Evolutionary conservation across 208 protist species (phyloP), one percentile per base, ranked within the genome.

Genomic region (Wallacemonas sp.): DNA sequence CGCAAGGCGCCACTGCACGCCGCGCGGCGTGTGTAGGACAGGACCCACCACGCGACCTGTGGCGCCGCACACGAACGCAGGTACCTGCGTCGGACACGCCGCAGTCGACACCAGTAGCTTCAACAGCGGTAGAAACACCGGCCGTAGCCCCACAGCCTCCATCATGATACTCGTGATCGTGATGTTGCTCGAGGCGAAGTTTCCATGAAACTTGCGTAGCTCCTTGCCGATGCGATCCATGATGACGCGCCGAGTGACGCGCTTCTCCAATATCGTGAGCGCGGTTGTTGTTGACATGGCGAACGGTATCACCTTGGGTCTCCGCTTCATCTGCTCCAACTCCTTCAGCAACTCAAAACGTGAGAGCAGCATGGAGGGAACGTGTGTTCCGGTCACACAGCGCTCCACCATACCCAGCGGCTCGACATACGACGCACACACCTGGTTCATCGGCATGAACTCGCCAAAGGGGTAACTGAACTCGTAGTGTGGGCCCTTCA

Each of bases 391-490:
- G 0, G 73, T 54, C 32, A 93, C 39, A 66, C 87, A 93, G 5
- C 54, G 34, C 70, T 96, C 87, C 30, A 93, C 82, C 17, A 87
- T 71, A 3, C 61, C 42, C 15, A 89, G 71, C 4, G 90, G 87
- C 73, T 93, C 78, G 19, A 84, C 67, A 57, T 96, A 96, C 10
- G 87, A 92, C 26, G 87, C 87, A 44, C 78, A 92, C 21, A 93
- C 67, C 50, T 96, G 90, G 76, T 93, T 96, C 21, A 87, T 71
- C 2, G 81, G 66, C 62, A 90, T 73, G 65, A 81, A 85, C 66
- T 96, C 90, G 3, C 80, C 90, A 66, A 96, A 93, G 2, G 90
- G 90, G 53, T 93, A 96, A 62, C 73, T 81, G 68, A 93, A 96
- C 48, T 91, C 73, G 70, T 96, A 96, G 33, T 77, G 71, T 9